Evolutionary conservation across 352 stramenopile genomes (phyloP).

Genomic region (Phytopythium oedochilum): DNA sequence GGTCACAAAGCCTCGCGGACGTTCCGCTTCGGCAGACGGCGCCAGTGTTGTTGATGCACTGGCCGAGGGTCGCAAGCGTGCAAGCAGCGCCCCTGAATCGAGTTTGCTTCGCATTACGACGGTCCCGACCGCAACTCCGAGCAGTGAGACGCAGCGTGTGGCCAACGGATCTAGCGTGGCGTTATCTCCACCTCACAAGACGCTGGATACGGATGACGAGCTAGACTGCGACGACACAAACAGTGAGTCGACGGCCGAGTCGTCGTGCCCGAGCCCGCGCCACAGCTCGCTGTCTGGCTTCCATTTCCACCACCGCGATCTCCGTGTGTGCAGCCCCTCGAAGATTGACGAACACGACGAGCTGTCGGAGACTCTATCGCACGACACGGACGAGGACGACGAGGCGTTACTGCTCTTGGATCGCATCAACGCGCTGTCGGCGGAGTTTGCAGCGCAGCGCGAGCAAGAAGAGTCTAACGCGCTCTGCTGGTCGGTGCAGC

Average conservation of each 20-base stretch:
- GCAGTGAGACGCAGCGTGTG: background rate
- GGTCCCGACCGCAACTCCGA: background rate
- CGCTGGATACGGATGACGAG: conserved; percentile 44
- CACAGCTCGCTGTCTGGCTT: conserved; percentile 33
- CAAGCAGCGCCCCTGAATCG: background rate
- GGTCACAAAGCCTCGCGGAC: background rate
- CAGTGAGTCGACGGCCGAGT: conserved; percentile 70
- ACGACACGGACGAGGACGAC: conserved; percentile 57
- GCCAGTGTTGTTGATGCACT: background rate
- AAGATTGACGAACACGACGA: conserved; percentile 35
- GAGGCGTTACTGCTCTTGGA: conserved; percentile 65
- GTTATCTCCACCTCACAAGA: conserved; percentile 7
- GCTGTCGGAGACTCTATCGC: conserved; percentile 44
- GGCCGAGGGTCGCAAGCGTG: background rate
- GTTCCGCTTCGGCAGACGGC: conserved; percentile 2
- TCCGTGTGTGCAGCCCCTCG: background rate
- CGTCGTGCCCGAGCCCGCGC: conserved; percentile 63
- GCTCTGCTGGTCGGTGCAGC: conserved; percentile 65
- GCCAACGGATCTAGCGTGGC: background rate
- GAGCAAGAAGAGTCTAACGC: conserved; percentile 69
- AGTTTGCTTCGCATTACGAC: background rate
- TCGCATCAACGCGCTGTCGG: conserved; percentile 55
- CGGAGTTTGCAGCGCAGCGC: conserved; percentile 62
- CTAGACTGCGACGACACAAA: conserved; percentile 70
- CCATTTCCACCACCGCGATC: conserved; percentile 17